Percentiles rank a stretch among this genome's conserved stretches.
Evolutionary conservation across 257 asterid species (phyloP).

Genomic region (Vinca minor): DNA sequence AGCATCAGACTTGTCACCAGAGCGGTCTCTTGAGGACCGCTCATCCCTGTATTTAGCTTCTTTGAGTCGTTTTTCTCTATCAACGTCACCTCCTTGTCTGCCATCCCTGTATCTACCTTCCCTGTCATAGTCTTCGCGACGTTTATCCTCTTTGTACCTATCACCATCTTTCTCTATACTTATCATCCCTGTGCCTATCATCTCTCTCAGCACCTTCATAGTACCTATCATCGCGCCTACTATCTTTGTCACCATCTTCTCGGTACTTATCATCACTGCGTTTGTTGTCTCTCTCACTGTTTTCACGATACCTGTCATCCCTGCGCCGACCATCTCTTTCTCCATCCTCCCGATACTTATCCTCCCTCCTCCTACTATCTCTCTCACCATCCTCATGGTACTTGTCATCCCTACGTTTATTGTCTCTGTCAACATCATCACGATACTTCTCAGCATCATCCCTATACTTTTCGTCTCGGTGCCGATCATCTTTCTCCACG

Average conservation of each 20-base stretch:
- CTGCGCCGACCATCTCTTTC: constrained; percentile 44
- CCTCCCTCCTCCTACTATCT: constrained; percentile 47
- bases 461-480: constrained; percentile 47
- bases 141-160: constrained; percentile 54
- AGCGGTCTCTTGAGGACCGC: constrained; percentile 42
- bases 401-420: constrained; percentile 44
- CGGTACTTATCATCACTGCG: constrained; percentile 52
- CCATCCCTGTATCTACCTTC: constrained; percentile 48
- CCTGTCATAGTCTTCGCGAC: constrained; percentile 56
- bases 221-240: constrained; percentile 41
- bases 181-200: constrained; percentile 46
- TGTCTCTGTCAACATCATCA: constrained; percentile 54
- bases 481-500: constrained; percentile 53
- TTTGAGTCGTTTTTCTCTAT: constrained; percentile 61
- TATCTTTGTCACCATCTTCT: constrained; percentile 46
- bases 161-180: constrained; percentile 44
- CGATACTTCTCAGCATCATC: constrained; percentile 41
- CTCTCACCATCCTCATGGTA: constrained; percentile 55
- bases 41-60: constrained; percentile 67
- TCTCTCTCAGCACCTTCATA: constrained; percentile 62
- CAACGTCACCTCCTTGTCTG: constrained; percentile 49
- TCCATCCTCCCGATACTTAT: constrained; percentile 48
- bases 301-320: constrained; percentile 41
- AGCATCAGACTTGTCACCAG: constrained; percentile 59
- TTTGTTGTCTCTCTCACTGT: constrained; percentile 43